Conservation (phyloP, 1,139 yeast species). For the Hemisphaericaspora xylanilytica region DNA sequence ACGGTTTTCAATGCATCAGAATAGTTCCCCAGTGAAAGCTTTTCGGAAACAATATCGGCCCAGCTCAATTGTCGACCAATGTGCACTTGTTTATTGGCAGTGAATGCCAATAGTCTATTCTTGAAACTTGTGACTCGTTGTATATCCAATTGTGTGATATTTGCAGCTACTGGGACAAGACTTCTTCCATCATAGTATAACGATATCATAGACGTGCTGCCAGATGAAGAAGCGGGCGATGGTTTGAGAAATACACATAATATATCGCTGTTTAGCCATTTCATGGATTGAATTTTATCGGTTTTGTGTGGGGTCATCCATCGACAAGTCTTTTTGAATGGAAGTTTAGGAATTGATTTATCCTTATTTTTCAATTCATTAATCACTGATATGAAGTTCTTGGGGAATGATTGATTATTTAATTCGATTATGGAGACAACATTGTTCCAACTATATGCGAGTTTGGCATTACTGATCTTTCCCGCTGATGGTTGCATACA, state of each 20-base stretch:
- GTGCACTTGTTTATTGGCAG: slow-evolving; percentile 21
- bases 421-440: slow-evolving; percentile 56
- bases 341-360: slow-evolving; percentile 34
- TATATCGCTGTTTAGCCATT: slow-evolving; percentile 59
- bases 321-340: slow-evolving; percentile 44
- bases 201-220: slow-evolving; percentile 8
- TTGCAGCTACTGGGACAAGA: slow-evolving; percentile 7
- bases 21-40: slow-evolving; percentile 50
- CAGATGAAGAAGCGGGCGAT: no score
- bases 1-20: slow-evolving; percentile 56
- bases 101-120: slow-evolving; percentile 22
- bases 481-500: slow-evolving; percentile 28
- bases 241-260: slow-evolving; percentile 35
- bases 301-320: slow-evolving; percentile 33
- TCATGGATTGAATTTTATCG: slow-evolving; percentile 50
- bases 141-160: slow-evolving; percentile 4
- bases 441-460: slow-evolving; percentile 71
- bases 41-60: slow-evolving; percentile 62
- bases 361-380: slow-evolving; percentile 42
- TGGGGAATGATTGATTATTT: slow-evolving; percentile 29
- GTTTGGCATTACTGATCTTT: slow-evolving; percentile 38
- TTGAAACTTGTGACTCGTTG: slow-evolving; percentile 26
- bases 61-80: slow-evolving; percentile 66
- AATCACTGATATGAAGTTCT: slow-evolving; percentile 26
- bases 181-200: slow-evolving; percentile 10